Evolutionary conservation across 257 asterid species (phyloP), one percentile per base, ranked within the genome.

Genomic region (Nyctanthes arbortristis): DNA sequence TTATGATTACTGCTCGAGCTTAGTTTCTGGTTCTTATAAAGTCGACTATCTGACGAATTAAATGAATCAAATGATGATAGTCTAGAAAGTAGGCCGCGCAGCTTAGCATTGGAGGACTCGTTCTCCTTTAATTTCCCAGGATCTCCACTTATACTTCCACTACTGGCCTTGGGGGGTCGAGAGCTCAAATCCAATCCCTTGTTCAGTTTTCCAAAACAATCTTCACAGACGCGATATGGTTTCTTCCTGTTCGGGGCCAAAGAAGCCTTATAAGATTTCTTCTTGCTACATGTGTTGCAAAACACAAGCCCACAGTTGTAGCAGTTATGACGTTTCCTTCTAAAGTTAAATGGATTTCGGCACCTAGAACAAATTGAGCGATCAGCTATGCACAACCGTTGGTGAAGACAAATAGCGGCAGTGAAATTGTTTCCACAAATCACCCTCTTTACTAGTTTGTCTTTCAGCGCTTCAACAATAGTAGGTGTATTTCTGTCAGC

Each of bases 261-360:
- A 54, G 94, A 83, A 74, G 96, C 94, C 66, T 79, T 82, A 55
- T 73, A 56, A 2, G 96, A 85, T 72, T 75, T 89, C 73, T 75
- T 89, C 31, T 74, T 69, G 29, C 87, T 81, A 71, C 96, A 89
- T 2, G 72, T 76, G 45, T 77, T 78, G 84, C 96, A 89, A 63
- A 81, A 87, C 58, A 77, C 80, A 56, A 89, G 87, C 67, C 96
- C 96, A 72, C 96, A 89, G 68, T 87, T 84, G 72, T 87, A 89
- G 84, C 96, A 89, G 76, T 87, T 89, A 18, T 85, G 89, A 37
- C 85, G 81, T 70, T 78, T 87, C 58, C 88, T 82, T 68, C 68
- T 87, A 74, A 89, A 81, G 71, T 73, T 81, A 72, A 89, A 87
- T 7, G 85, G 82, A 71, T 45, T 66, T 37, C 47, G 78, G 82